These are phyloP conservation scores for Dendrothele bispora DNA, from an alignment of 768 basidiomycete species.

Conservation along the genomic window DNA sequence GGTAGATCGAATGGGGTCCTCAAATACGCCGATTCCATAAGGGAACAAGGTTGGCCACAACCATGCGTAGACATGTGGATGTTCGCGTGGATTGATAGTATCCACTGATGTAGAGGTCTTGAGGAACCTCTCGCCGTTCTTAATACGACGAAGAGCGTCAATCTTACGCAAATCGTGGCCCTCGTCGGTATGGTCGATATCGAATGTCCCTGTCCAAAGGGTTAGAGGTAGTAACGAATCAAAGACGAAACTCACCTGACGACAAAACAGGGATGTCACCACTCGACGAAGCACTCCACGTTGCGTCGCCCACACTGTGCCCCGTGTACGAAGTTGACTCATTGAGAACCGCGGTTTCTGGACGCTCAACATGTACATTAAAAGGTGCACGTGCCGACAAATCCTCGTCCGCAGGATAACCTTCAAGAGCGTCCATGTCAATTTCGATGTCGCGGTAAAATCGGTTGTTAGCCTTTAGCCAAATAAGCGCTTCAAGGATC, in stretches of 20 bases:
- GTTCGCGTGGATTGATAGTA: slow-evolving; percentile 3
- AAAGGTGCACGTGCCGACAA: slow-evolving; percentile 4
- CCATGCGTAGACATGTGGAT: slow-evolving; percentile 12
- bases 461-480: slow-evolving; percentile 14
- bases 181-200: neutral
- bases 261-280: neutral
- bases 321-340: slow-evolving; percentile 12
- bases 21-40: too few relatives aligned
- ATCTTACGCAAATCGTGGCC: slow-evolving; percentile 6
- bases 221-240: neutral
- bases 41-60: slow-evolving; percentile 16
- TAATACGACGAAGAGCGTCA: neutral
- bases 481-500: slow-evolving; percentile 1
- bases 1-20: slow-evolving; percentile 4
- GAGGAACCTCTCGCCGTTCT: slow-evolving; percentile 2
- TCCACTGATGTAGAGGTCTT: neutral
- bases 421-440: slow-evolving; percentile 1
- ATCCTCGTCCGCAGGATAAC: slow-evolving; percentile 9
- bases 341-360: slow-evolving; percentile 3
- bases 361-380: slow-evolving; percentile 5
- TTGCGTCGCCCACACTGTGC: slow-evolving; percentile 9
- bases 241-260: neutral
- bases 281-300: slow-evolving; percentile 3
- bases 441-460: slow-evolving; percentile 10
- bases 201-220: neutral